Evolutionary conservation across 148 eudicot genomes (phyloP).

Genomic region (Mesembryanthemum crystallinum): DNA sequence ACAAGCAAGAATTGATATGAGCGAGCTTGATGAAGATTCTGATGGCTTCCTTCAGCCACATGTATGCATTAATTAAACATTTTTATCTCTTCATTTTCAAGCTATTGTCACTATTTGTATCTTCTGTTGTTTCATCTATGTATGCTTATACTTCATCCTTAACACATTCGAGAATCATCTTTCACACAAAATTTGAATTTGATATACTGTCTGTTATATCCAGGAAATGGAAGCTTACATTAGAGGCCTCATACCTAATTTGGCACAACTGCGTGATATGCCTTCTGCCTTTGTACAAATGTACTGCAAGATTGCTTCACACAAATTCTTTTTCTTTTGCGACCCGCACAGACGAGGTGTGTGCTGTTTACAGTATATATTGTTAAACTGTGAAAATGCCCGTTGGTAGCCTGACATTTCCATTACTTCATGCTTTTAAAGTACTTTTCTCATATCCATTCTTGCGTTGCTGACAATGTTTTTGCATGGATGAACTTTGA

Average conservation of each 20-base stretch:
- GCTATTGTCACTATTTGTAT: background rate
- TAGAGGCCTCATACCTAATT: conserved; percentile 93
- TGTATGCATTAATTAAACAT: conserved; percentile 42
- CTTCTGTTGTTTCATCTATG: conserved; percentile 4
- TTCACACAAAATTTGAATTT: background rate
- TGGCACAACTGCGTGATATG: conserved; percentile 96
- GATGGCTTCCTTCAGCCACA: conserved; percentile 97
- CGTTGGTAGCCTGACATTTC: background rate
- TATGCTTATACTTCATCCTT: background rate
- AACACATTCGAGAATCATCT: background rate
- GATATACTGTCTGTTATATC: conserved; percentile 6
- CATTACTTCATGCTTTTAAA: background rate
- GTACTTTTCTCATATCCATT: background rate
- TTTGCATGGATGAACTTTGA: background rate
- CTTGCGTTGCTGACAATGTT: too few relatives aligned
- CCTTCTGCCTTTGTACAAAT: conserved; percentile 82
- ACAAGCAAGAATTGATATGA: conserved; percentile 99
- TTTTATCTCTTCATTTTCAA: too few relatives aligned
- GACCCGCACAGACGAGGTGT: conserved; percentile 98
- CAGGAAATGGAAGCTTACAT: conserved; percentile 99
- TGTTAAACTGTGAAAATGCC: background rate
- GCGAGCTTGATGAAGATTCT: conserved; percentile 99
- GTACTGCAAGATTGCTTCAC: conserved; percentile 98
- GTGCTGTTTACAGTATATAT: conserved; percentile 11
- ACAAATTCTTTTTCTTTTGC: conserved; percentile 96